Percentiles rank a stretch among this genome's conserved stretches.
These are phyloP conservation scores for Wilhelminamyces savonicus DNA, from an alignment of 805 yeast genomes.

Conservation along the genomic window DNA sequence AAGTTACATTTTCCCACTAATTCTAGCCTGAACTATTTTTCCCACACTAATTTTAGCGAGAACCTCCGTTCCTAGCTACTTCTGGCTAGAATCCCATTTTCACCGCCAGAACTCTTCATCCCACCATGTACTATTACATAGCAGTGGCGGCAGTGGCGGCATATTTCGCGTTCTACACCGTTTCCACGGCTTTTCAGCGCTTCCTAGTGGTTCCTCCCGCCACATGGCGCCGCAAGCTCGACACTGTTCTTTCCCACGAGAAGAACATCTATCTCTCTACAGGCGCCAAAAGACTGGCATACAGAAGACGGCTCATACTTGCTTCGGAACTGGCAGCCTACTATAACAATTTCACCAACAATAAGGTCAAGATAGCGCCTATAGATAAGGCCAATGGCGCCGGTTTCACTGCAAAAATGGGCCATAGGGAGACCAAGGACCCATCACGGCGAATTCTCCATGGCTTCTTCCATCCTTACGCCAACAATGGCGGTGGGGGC, in stretches of 20 bases:
- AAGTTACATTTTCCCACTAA: no score
- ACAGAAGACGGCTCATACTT: constrained; percentile 28
- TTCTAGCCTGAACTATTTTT: no score
- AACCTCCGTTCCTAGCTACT: no score
- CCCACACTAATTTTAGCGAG: no score
- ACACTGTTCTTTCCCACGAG: constrained; percentile 22
- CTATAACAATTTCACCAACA: constrained; percentile 32
- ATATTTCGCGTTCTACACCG: constrained; percentile 10
- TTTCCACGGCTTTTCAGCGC: constrained; percentile 23
- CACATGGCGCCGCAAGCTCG: constrained; percentile 30
- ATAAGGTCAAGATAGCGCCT: constrained; percentile 28
- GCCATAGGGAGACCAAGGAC: constrained; percentile 28
- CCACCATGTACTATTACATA: no score
- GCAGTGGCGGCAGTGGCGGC: no score
- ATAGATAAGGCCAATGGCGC: constrained; percentile 18
- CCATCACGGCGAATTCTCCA: constrained; percentile 40
- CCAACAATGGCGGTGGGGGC: constrained; percentile 98
- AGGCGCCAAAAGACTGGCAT: constrained; percentile 33
- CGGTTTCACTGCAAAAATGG: constrained; percentile 19
- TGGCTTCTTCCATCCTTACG: constrained; percentile 94
- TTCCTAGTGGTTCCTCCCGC: constrained; percentile 33
- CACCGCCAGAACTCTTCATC: no score
- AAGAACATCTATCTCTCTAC: constrained; percentile 30
- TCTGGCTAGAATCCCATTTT: no score
- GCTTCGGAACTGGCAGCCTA: constrained; percentile 31